Base-by-base conservation (phyloP, 2,329 filamentous ascomycete genomes). In the Aspergillus brasiliensis region DNA sequence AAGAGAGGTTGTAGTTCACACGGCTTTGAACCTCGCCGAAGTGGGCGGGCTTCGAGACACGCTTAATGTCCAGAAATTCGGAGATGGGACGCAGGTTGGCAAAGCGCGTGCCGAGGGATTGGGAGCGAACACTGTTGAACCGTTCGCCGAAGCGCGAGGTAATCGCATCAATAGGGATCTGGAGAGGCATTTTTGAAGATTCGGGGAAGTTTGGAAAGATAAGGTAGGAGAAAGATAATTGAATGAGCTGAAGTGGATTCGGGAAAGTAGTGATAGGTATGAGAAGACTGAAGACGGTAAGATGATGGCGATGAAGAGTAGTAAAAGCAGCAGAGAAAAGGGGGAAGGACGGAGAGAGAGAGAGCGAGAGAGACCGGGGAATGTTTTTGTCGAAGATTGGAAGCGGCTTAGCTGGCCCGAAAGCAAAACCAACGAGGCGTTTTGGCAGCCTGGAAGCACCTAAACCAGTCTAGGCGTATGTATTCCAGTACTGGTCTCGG, bases 1-100 rank as follows among this genome's bases (percentile, higher is more conserved):
- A 90, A 77, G 90, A 88, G 67, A 99, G 82, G 80, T 99, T 99
- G 88, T 97, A 97, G 84, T 96, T 96, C 81, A 97, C 88, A 67
- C 94, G 88, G 69, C 89, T 92, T 80, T 98, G 94, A 65, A 92
- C 87, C 78, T 97, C 93, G 67, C 82, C 82, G 72, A 98, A 97
- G 82, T 96, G 96, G 74, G 86, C 86, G 27, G 95, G 95, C 82
- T 98, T 99, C 67, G 92, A 96, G 58, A 99, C 72, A 69, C 93
- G 92, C 87, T 97, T 97, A 81, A 98, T 79, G 79, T 98, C 93
- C 78, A 97, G 85, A 81, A 99, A 99, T 80, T 99, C 95, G 76
- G 89, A 88, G 69, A 98, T 78, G 62, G 95, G 94, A 62, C 89
- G 90, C 73, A 99, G 85, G 80, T 97, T 98, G 78, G 93, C 88